phyloP scores from a whole-genome alignment of 129 eudicot genomes.

The Mikania micrantha region DNA sequence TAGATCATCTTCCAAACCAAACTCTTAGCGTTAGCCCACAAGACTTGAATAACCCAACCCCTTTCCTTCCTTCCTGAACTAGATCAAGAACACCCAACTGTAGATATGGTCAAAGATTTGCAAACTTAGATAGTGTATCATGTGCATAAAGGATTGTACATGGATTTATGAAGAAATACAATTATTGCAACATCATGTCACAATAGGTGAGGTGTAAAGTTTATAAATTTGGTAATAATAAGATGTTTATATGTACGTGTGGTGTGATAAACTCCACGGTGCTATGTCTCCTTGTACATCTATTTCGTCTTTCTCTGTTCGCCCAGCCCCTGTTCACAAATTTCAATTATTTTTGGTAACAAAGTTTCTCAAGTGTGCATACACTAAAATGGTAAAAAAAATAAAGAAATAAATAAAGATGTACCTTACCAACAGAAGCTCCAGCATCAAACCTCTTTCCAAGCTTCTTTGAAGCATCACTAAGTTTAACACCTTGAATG shows the following conservation, averaged over 20 bases:
- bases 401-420: background rate
- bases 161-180: background rate
- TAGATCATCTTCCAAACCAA: slow-evolving; percentile 17
- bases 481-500: slow-evolving; percentile 65
- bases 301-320: slow-evolving; percentile 86
- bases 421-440: slow-evolving; percentile 83
- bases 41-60: slow-evolving; percentile 16
- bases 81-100: background rate
- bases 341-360: background rate
- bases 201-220: background rate
- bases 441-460: slow-evolving; percentile 97
- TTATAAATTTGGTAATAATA: too few species aligned
- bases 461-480: slow-evolving; percentile 88
- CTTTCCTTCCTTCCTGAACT: background rate
- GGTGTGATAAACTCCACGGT: slow-evolving; percentile 72
- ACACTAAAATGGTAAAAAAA: background rate
- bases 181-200: background rate
- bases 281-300: slow-evolving; percentile 92
- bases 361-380: background rate
- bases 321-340: slow-evolving; percentile 72
- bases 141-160: slow-evolving; percentile 2
- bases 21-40: slow-evolving; percentile 16
- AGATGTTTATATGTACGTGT: slow-evolving; percentile 52
- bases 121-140: background rate
- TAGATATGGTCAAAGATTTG: slow-evolving; percentile 21